Evolutionary conservation across 2,329 filamentous ascomycete genomes (phyloP).

Genomic region (Trichoderma asperellum): DNA sequence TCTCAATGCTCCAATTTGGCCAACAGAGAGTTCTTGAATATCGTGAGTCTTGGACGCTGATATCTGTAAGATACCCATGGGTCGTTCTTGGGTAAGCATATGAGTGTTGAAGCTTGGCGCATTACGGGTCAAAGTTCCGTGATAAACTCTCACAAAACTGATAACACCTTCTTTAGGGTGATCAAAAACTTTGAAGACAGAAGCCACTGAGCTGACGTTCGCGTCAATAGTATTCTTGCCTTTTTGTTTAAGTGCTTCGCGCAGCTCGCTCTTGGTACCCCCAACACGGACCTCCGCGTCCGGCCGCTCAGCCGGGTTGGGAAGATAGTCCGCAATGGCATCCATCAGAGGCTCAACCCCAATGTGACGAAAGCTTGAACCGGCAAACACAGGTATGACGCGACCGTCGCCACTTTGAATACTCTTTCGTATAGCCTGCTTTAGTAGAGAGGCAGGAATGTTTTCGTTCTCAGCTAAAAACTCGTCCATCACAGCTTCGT

Average conservation of each 20-base stretch:
- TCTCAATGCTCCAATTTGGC: slow-evolving; percentile 91
- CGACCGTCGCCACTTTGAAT: slow-evolving; percentile 69
- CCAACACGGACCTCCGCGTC: slow-evolving; percentile 77
- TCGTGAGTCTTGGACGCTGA: slow-evolving; percentile 87
- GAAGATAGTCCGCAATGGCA: slow-evolving; percentile 83
- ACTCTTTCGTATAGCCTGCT: slow-evolving; percentile 72
- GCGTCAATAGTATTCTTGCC: slow-evolving; percentile 44
- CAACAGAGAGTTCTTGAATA: slow-evolving; percentile 75
- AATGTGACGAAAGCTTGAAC: slow-evolving; percentile 91
- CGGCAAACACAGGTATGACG: slow-evolving; percentile 86
- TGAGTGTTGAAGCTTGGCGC: slow-evolving; percentile 85
- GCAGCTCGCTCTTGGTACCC: slow-evolving; percentile 47
- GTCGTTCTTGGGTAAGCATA: slow-evolving; percentile 75
- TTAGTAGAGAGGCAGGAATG: slow-evolving; percentile 69
- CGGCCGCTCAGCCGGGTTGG: slow-evolving; percentile 78
- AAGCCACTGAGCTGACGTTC: slow-evolving; percentile 56
- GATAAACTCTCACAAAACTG: slow-evolving; percentile 91
- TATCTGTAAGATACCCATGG: slow-evolving; percentile 82
- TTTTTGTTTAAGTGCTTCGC: slow-evolving; percentile 46
- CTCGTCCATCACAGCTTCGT: slow-evolving; percentile 81
- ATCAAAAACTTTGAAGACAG: slow-evolving; percentile 93
- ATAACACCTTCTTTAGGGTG: slow-evolving; percentile 84
- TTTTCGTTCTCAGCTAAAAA: slow-evolving; percentile 81
- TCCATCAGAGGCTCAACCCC: slow-evolving; percentile 92
- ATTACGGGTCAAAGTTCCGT: slow-evolving; percentile 76